These are phyloP conservation scores for Cytospora leucostoma DNA, from an alignment of 2,329 filamentous ascomycete genomes.

Conservation along the genomic window DNA sequence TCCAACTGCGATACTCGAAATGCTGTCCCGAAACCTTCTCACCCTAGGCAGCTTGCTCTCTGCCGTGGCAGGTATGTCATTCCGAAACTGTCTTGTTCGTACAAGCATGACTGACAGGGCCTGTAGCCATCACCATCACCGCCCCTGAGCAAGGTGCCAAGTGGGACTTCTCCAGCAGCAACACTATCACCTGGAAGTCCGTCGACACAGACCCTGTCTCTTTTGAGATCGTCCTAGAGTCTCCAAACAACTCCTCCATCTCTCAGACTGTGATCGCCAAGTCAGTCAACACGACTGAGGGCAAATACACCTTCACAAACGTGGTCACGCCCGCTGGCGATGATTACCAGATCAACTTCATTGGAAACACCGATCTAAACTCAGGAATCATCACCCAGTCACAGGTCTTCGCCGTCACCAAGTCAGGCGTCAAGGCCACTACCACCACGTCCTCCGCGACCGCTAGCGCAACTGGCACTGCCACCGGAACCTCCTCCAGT, in stretches of 20 bases:
- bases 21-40: slow-evolving; percentile 25
- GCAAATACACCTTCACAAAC: slow-evolving; percentile 40
- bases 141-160: slow-evolving; percentile 36
- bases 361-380: slow-evolving; percentile 37
- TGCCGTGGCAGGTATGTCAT: slow-evolving; percentile 18
- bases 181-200: slow-evolving; percentile 42
- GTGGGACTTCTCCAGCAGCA: slow-evolving; percentile 40
- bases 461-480: slow-evolving; percentile 27
- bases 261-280: slow-evolving; percentile 37
- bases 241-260: slow-evolving; percentile 40
- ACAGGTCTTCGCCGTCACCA: slow-evolving; percentile 31
- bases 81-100: too few species aligned
- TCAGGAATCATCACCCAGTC: slow-evolving; percentile 44
- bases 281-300: slow-evolving; percentile 39
- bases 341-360: slow-evolving; percentile 45
- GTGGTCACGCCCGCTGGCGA: slow-evolving; percentile 32
- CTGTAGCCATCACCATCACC: slow-evolving; percentile 39
- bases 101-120: background rate
- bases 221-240: slow-evolving; percentile 45
- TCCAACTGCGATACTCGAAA: background rate
- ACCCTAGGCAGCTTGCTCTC: slow-evolving; percentile 22
- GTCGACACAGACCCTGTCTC: slow-evolving; percentile 42
- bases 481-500: slow-evolving; percentile 27
- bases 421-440: slow-evolving; percentile 31
- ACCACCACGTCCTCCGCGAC: slow-evolving; percentile 36